Conservation (phyloP, 2,329 filamentous ascomycete species). For the Tolypocladium pustulatum region DNA sequence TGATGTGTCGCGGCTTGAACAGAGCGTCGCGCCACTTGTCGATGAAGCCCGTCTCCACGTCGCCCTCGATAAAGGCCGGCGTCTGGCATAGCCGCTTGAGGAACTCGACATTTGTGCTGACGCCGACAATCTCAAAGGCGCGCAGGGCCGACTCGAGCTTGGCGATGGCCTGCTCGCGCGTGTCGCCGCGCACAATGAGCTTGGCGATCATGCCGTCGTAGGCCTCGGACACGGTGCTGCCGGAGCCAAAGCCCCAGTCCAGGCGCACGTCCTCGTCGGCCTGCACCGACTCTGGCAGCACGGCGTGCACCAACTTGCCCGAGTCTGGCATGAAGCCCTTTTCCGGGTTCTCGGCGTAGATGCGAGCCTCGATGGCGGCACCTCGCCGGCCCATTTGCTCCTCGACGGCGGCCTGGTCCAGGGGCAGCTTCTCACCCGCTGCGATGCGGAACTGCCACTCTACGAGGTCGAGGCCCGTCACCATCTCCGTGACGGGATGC, state of each 20-base stretch:
- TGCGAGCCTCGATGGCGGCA: constrained; percentile 87
- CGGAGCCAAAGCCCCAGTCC: constrained; percentile 84
- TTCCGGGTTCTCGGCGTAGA: constrained; percentile 92
- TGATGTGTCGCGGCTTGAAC: constrained; percentile 52
- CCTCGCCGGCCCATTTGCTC: constrained; percentile 63
- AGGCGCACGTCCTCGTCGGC: constrained; percentile 68
- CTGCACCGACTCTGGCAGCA: constrained; percentile 53
- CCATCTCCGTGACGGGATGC: constrained; percentile 77
- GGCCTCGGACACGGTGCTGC: constrained; percentile 84
- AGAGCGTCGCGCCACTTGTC: constrained; percentile 75
- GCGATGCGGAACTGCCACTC: constrained; percentile 87
- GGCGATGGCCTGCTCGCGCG: constrained; percentile 69
- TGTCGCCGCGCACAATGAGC: constrained; percentile 77
- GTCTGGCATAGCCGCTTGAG: constrained; percentile 78
- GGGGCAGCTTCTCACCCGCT: constrained; percentile 44
- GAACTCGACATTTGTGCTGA: constrained; percentile 95
- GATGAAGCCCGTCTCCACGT: constrained; percentile 95
- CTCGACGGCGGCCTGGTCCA: constrained; percentile 56
- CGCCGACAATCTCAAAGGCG: constrained; percentile 84
- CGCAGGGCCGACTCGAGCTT: constrained; percentile 73
- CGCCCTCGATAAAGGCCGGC: constrained; percentile 70
- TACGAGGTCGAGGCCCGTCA: constrained; percentile 65
- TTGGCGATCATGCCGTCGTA: constrained; percentile 99
- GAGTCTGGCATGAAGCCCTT: constrained; percentile 92
- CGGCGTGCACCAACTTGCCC: constrained; percentile 73